Base-by-base conservation (phyloP, 169 alveolate genomes). In the Plasmodium inui region DNA sequence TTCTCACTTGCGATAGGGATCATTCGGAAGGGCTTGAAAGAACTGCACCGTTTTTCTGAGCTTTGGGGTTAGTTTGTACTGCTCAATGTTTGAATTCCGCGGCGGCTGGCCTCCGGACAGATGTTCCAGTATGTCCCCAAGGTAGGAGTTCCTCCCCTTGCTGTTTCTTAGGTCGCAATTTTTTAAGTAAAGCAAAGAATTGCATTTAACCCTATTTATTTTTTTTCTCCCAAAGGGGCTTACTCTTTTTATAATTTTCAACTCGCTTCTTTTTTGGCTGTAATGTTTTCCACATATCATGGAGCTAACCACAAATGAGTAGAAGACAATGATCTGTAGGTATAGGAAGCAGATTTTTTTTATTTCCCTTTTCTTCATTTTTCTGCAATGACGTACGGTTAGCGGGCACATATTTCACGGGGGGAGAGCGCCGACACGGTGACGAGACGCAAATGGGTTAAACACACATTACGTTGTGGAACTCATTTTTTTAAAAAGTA, bases 11-110 rank as follows among this genome's bases (percentile, higher is more conserved):
- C 83, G 61, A n/a, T 81, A 82, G 17, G 95, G 95, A 19, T 72
- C 71, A 72, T 82, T 81, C 9, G 95, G 84, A 22, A 91, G 37
- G 2, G 84, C 72, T 22, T 81, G 91, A 67, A 91, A 91, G 44
- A 91, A 50, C 72, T 80, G 72, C 72, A 91, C 95, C 10, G 95
- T 91, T 81, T 91, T 71, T 72, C 53, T 91, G 37, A 91, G 83
- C 83, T 91, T 91, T 67, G 95, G 95, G 12, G 95, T 91, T 82
- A 91, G 83, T 22, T 78, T 50, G 44, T 70, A 91, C n/a, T 82
- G 39, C 22, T 91, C 92, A 44, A 91, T 91, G 50, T 91, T 72
- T 82, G 73, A 71, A 82, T 91, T 82, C 74, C 83, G 44, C 8
- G 41, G 85, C 74, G 41, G 22, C 28, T 91, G 83, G 30, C 57